A percentile compares a stretch with the other conserved stretches of the same genome.
Conservation (phyloP, 768 basidiomycete species). For the Dioszegia hungarica region DNA sequence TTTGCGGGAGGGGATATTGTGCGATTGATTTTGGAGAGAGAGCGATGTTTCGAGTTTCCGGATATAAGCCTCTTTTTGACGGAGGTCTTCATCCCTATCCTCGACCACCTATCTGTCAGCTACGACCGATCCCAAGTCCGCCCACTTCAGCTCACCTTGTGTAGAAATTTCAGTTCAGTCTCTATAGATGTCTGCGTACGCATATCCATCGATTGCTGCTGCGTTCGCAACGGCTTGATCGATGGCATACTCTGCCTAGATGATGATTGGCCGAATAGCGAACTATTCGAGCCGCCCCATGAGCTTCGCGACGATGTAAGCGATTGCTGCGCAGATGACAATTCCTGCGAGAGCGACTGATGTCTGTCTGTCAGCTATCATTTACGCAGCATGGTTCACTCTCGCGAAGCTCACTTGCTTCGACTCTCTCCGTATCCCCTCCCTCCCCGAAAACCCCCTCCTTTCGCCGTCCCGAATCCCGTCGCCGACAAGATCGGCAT, state of each 20-base stretch:
- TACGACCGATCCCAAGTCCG: not conserved
- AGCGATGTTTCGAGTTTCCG: slow-evolving; percentile 52
- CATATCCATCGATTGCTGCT: slow-evolving; percentile 69
- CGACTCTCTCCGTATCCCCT: slow-evolving; percentile 43
- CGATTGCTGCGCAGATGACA: slow-evolving; percentile 51
- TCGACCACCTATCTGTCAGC: slow-evolving; percentile 18
- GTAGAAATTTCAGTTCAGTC: slow-evolving; percentile 90
- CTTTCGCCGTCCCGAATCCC: not conserved
- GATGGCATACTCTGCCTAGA: slow-evolving; percentile 51
- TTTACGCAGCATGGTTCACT: no score
- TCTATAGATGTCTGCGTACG: slow-evolving; percentile 80
- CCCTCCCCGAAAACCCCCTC: slow-evolving; percentile 33
- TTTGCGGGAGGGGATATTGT: slow-evolving; percentile 42
- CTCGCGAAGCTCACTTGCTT: slow-evolving; percentile 28
- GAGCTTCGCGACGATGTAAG: slow-evolving; percentile 43
- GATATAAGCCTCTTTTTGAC: slow-evolving; percentile 89
- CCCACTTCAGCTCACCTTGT: slow-evolving; percentile 54
- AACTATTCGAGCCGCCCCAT: slow-evolving; percentile 22
- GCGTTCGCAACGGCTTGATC: slow-evolving; percentile 62
- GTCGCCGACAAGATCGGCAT: slow-evolving; percentile 19
- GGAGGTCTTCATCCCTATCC: slow-evolving; percentile 64
- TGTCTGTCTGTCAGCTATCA: slow-evolving; percentile 44
- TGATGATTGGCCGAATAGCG: slow-evolving; percentile 21
- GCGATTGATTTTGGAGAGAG: slow-evolving; percentile 50
- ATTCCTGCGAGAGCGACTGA: slow-evolving; percentile 90